A percentile compares a stretch with the other conserved stretches of the same genome.
phyloP scores from a whole-genome alignment of 768 basidiomycete species.

The Suillus decipiens region DNA sequence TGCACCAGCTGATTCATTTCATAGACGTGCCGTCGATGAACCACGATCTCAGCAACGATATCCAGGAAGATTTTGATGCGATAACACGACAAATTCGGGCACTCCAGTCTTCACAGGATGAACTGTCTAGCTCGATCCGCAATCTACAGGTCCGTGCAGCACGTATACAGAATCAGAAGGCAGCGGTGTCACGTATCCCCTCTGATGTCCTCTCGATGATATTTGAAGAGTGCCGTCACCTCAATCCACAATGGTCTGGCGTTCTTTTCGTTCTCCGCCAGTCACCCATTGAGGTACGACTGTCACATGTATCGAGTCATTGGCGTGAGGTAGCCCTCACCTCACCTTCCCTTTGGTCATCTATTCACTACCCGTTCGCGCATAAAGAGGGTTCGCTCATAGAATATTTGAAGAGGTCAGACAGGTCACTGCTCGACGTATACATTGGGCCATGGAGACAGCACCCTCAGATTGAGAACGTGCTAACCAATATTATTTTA shows the following conservation, averaged over 20 bases:
- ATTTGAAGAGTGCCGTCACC: slow-evolving; percentile 33
- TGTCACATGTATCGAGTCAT: slow-evolving; percentile 35
- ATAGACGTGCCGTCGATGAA: slow-evolving; percentile 22
- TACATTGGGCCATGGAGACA: slow-evolving; percentile 37
- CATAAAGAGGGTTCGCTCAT: slow-evolving; percentile 30
- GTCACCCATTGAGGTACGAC: slow-evolving; percentile 33
- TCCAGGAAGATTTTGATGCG: slow-evolving; percentile 28
- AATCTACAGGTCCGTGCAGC: slow-evolving; percentile 31
- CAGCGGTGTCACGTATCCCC: slow-evolving; percentile 31
- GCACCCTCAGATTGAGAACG: slow-evolving; percentile 29
- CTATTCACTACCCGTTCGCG: slow-evolving; percentile 33
- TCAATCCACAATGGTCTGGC: slow-evolving; percentile 34
- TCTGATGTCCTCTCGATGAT: slow-evolving; percentile 34
- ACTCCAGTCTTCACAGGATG: slow-evolving; percentile 32
- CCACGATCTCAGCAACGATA: slow-evolving; percentile 18
- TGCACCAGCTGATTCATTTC: slow-evolving; percentile 9
- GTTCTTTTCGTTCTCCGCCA: slow-evolving; percentile 34
- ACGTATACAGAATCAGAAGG: slow-evolving; percentile 31
- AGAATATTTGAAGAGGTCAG: slow-evolving; percentile 36
- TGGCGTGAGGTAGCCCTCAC: slow-evolving; percentile 39
- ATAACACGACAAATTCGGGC: slow-evolving; percentile 26
- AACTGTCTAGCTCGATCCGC: slow-evolving; percentile 27
- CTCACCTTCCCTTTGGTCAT: slow-evolving; percentile 37
- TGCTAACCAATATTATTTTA: slow-evolving; percentile 26
- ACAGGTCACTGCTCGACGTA: slow-evolving; percentile 31